Percentiles rank a stretch among this genome's conserved stretches.
These are phyloP conservation scores for Desmodesmus armatus DNA, from an alignment of 139 green algal genomes.

Conservation along the genomic window DNA sequence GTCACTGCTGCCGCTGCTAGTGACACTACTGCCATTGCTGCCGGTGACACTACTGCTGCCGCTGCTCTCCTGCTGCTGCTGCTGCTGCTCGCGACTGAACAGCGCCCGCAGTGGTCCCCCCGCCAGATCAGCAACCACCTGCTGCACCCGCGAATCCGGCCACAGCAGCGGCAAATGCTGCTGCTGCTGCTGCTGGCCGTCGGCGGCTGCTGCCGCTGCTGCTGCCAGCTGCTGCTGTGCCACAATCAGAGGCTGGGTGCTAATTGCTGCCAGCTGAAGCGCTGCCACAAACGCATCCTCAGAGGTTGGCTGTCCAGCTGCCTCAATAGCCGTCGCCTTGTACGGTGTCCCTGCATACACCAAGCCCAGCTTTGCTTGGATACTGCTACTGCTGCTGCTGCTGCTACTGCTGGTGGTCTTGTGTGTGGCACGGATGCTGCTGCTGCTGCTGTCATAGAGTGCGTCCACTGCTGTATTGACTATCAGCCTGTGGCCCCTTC, in stretches of 20 bases:
- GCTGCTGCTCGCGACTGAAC: slow-evolving; percentile 28
- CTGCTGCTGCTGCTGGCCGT: slow-evolving; percentile 12
- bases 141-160: slow-evolving; percentile 9
- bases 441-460: neutral
- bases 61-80: neutral
- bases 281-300: neutral
- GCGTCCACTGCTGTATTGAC: no score
- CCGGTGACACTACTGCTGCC: slow-evolving; percentile 9
- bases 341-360: slow-evolving; percentile 70
- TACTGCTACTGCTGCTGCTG: neutral
- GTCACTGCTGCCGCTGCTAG: slow-evolving; percentile 9
- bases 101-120: neutral
- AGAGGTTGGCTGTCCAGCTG: neutral
- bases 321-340: slow-evolving; percentile 73
- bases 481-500: no score
- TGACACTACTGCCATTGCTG: neutral
- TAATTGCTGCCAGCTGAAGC: neutral
- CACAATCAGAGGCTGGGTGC: neutral
- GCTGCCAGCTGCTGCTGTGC: neutral
- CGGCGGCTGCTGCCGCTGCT: slow-evolving; percentile 5
- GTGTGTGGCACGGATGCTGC: neutral
- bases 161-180: neutral
- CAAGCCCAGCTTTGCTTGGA: slow-evolving; percentile 51
- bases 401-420: no score
- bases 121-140: slow-evolving; percentile 13